phyloP scores from a whole-genome alignment of 2,329 filamentous ascomycete genomes.

The Rutstroemia sp. region DNA sequence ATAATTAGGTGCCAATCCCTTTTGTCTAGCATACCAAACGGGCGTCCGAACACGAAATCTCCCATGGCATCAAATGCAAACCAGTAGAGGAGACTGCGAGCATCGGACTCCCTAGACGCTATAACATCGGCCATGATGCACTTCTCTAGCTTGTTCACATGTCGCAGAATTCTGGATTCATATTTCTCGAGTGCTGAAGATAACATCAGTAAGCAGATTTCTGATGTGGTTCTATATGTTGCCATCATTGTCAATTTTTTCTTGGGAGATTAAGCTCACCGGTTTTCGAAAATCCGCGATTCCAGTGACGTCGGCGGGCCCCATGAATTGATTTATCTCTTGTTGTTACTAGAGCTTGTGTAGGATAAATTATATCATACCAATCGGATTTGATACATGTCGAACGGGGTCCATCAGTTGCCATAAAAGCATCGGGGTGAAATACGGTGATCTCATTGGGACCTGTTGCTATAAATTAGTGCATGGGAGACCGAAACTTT shows the following conservation, averaged over 20 bases:
- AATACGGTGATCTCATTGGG: background rate
- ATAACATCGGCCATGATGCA: background rate
- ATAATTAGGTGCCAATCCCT: background rate
- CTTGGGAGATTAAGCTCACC: background rate
- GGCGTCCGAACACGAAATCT: background rate
- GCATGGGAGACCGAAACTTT: background rate
- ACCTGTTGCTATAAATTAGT: background rate
- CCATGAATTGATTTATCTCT: background rate
- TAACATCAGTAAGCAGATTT: background rate
- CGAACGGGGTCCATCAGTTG: background rate
- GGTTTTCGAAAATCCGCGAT: background rate
- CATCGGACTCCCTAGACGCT: background rate
- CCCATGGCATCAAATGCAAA: background rate
- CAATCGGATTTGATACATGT: background rate
- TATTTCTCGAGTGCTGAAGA: background rate
- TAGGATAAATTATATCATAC: background rate
- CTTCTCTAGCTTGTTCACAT: too few relatives aligned
- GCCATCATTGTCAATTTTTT: too few relatives aligned
- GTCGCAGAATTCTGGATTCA: too few relatives aligned
- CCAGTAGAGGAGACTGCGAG: background rate
- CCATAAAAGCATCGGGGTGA: background rate
- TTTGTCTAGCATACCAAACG: background rate
- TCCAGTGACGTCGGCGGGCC: background rate
- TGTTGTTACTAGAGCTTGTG: background rate
- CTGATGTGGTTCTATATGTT: too few relatives aligned